Percentiles rank a stretch among this genome's conserved stretches.
Conservation (phyloP, 1,139 yeast species). For the Yarrowia galli region DNA sequence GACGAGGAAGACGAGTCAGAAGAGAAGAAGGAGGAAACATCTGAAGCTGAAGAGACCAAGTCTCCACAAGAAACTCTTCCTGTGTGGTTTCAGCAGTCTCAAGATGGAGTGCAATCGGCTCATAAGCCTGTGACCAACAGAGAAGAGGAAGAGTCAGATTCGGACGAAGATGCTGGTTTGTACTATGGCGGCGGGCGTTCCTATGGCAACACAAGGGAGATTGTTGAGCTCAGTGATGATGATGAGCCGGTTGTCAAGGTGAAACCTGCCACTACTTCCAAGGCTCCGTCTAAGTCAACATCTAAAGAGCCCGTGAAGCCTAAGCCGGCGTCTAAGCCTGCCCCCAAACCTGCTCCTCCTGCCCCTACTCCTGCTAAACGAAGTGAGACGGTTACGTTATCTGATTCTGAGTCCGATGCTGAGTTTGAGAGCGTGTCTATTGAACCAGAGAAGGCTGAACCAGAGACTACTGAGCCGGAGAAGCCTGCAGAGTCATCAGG, state of each 20-base stretch:
- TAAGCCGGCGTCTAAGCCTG: neutral
- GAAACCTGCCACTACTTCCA: too few species aligned
- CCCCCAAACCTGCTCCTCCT: neutral
- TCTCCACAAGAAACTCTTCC: constrained; percentile 1
- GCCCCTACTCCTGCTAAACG: neutral
- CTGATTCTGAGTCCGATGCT: constrained; percentile 18
- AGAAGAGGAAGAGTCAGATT: constrained; percentile 10
- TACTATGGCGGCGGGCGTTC: neutral
- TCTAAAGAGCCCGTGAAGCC: neutral
- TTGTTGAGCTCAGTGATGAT: constrained; percentile 18
- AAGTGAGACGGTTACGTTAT: neutral
- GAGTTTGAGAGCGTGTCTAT: constrained; percentile 15
- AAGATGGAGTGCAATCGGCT: neutral
- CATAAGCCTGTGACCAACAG: neutral
- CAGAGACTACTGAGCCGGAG: neutral
- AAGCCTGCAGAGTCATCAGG: neutral
- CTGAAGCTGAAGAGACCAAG: neutral
- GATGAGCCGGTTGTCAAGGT: neutral
- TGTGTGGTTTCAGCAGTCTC: constrained; percentile 9
- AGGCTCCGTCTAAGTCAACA: neutral
- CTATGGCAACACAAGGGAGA: neutral
- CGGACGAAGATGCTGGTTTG: constrained; percentile 21
- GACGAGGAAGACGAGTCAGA: neutral
- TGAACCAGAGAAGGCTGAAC: constrained; percentile 8
- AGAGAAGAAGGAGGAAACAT: neutral